Evolutionary conservation across 108 stramenopile genomes (phyloP), one percentile per base, ranked within the genome.

Genomic region (Conticribra guillardii): DNA sequence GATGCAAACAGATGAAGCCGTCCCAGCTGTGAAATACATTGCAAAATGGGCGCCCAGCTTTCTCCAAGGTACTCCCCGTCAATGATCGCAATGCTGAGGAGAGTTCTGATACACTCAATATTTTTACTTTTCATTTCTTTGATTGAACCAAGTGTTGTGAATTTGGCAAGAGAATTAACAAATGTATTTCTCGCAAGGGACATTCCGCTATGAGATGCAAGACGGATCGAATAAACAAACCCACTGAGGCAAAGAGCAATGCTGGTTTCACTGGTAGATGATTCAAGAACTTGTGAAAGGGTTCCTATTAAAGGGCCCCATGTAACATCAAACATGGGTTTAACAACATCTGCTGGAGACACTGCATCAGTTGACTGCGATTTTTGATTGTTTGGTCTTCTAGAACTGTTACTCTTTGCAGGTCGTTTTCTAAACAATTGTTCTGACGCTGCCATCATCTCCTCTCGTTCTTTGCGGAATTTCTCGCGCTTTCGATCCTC

Each of bases 301-400:
- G 90, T 90, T 28, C 96, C 98, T 30, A 98, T 81, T 27, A 97
- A 67, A 33, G 98, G 96, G 46, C 98, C 98, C 99, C 99, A 99
- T 3, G 96, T 96, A 4, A 98, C 97, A 80, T 98, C 97, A 63
- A 98, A 98, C 98, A 99, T 99, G 23, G 91, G 91, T 61, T 84
- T 87, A 15, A 93, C 88, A 34, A 90, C 89, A 67, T 92, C 89
- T 18, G 84, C 74, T 22, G 92, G 92, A 37, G 85, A 76, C 16
- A 92, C 82, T 23, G 82, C 71, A 45, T 86, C 84, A 17, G 74
- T 75, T 17, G 71, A 44, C 30, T 60, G 66, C 15, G 9, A 14
- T 17, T 37, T 29, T 8, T 46, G 11, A 32, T 57, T 75, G 9
- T 72, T 63, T 28, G 57, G 46, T 23, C 15, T 15, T 22, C 58